Conservation (phyloP, 257 asterid species). For the Hygrophila difformis region DNA sequence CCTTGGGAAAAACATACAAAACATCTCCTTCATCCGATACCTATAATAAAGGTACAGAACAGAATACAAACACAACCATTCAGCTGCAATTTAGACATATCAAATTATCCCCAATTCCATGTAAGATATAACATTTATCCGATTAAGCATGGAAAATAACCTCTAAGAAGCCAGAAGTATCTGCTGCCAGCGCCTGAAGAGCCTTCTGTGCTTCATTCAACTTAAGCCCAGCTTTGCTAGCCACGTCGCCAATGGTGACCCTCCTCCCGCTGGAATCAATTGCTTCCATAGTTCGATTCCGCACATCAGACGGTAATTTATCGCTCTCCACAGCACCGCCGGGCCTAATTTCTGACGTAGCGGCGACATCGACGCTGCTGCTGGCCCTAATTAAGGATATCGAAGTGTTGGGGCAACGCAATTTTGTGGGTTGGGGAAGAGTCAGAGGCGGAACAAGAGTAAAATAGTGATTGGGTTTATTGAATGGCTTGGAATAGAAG, state of each 20-base stretch:
- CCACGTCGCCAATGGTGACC: constrained; percentile 90
- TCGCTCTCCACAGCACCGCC: constrained; percentile 87
- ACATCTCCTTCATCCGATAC: constrained; percentile 98
- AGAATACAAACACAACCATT: constrained; percentile 10
- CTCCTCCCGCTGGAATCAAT: constrained; percentile 77
- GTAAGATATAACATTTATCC: constrained; percentile 1
- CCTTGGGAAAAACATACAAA: constrained; percentile 71
- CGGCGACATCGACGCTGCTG: constrained; percentile 30
- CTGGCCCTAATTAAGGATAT: constrained; percentile 48
- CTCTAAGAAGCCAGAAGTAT: constrained; percentile 88
- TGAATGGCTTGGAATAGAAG: constrained; percentile 28
- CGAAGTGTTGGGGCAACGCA: constrained; percentile 18
- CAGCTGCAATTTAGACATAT: constrained; percentile 9
- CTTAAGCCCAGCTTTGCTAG: constrained; percentile 86
- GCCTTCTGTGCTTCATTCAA: constrained; percentile 83
- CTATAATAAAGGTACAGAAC: constrained; percentile 30
- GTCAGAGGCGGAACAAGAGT: constrained; percentile 18
- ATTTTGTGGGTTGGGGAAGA: constrained; percentile 14
- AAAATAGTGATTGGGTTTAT: constrained; percentile 23
- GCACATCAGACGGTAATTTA: constrained; percentile 61
- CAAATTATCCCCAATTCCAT: constrained; percentile 5
- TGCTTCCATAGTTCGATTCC: constrained; percentile 83
- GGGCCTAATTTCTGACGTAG: constrained; percentile 41
- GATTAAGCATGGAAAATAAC: constrained; percentile 21
- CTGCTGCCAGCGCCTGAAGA: constrained; percentile 95